Evolutionary conservation across 176 grass and related monocot species (phyloP).

Genomic region (Musa itinerans): DNA sequence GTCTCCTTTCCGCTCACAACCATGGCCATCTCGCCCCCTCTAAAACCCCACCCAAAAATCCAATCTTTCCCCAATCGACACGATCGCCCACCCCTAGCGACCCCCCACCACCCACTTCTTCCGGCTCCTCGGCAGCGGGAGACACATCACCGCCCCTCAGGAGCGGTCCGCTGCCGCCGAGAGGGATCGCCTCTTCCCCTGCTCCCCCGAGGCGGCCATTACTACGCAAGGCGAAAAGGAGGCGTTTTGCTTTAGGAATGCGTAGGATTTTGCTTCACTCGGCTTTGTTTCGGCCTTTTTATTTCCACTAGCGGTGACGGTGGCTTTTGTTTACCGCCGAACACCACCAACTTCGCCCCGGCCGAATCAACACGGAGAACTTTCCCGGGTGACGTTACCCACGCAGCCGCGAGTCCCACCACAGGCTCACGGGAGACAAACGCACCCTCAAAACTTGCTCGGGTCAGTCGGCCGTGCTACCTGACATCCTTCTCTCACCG

Average conservation of each 20-base stretch:
- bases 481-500: not conserved
- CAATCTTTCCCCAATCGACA: not conserved
- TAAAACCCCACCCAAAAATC: not conserved
- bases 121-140: not conserved
- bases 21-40: slow-evolving; percentile 41
- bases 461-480: not conserved
- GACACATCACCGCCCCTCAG: slow-evolving; percentile 1
- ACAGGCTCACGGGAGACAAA: not conserved
- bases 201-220: not conserved
- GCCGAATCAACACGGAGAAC: not conserved
- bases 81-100: not conserved
- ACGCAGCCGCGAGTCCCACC: not conserved
- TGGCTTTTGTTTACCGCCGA: not conserved
- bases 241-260: not conserved
- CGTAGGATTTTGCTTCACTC: not conserved
- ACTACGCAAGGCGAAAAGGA: not conserved
- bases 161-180: not conserved
- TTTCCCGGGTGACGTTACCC: not conserved
- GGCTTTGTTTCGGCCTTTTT: not conserved
- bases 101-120: not conserved
- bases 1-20: slow-evolving; percentile 20
- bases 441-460: not conserved
- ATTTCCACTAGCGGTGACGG: not conserved
- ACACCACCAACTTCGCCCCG: not conserved
- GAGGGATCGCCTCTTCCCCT: not conserved